These are phyloP conservation scores for Ganoderma boninense DNA, from an alignment of 1,284 basidiomycete species.

Conservation along the genomic window DNA sequence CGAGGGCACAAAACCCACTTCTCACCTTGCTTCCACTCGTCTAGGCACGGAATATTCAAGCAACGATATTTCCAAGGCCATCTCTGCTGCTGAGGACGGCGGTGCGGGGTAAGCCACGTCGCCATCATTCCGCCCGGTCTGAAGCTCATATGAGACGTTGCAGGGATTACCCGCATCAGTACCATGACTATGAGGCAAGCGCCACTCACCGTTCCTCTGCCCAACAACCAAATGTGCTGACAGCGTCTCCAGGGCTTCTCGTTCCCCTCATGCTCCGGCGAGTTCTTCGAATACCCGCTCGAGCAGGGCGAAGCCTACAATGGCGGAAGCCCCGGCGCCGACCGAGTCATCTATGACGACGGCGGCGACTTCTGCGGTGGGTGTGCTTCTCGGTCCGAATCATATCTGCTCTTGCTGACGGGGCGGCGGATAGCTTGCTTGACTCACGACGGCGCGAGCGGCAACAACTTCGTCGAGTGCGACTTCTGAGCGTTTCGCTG, in stretches of 20 bases:
- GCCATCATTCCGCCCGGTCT: not conserved
- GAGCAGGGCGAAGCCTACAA: slow-evolving; percentile 41
- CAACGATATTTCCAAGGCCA: slow-evolving; percentile 25
- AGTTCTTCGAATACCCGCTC: slow-evolving; percentile 47
- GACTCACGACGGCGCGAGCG: slow-evolving; percentile 47
- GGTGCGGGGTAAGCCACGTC: slow-evolving; percentile 28
- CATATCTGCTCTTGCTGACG: not conserved
- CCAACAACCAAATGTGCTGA: not conserved
- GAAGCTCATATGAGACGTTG: not conserved
- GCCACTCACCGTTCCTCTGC: not conserved
- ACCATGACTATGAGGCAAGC: slow-evolving; percentile 38
- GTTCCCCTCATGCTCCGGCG: slow-evolving; percentile 40
- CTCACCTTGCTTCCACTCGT: not conserved
- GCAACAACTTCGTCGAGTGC: slow-evolving; percentile 47
- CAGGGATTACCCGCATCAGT: slow-evolving; percentile 41
- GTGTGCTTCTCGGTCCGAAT: slow-evolving; percentile 11
- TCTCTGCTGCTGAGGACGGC: slow-evolving; percentile 29
- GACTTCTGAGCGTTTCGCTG: slow-evolving; percentile 31
- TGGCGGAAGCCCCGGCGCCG: slow-evolving; percentile 48
- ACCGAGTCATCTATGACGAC: slow-evolving; percentile 50
- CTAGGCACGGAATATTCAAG: slow-evolving; percentile 9
- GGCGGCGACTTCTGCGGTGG: slow-evolving; percentile 46
- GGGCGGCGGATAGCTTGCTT: slow-evolving; percentile 42
- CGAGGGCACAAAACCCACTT: not conserved
- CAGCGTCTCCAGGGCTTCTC: slow-evolving; percentile 35